Evolutionary conservation across 495 filamentous ascomycete genomes (phyloP).

Genomic region (Rusavskia elegans): DNA sequence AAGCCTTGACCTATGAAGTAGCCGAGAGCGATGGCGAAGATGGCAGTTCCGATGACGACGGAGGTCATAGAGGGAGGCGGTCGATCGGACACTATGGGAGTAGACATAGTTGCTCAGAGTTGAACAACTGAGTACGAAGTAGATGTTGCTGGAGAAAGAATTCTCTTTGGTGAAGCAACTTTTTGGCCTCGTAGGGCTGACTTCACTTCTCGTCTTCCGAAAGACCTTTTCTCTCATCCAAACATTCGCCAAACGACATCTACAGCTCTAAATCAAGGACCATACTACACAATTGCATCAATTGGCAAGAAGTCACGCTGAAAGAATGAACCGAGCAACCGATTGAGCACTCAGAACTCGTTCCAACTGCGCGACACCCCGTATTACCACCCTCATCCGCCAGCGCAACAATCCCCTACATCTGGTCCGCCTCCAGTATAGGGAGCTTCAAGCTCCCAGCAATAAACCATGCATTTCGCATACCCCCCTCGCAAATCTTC

Average conservation of each 20-base stretch:
- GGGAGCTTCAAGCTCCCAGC: neutral
- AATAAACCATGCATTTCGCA: constrained; percentile 67
- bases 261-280: too few species aligned
- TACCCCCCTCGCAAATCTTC: constrained; percentile 71
- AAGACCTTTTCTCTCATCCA: too few species aligned
- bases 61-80: constrained; percentile 30
- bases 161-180: too few species aligned
- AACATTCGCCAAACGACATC: too few species aligned
- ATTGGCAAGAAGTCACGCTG: too few species aligned
- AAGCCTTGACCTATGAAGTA: constrained; percentile 45
- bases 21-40: constrained; percentile 48
- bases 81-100: too few species aligned
- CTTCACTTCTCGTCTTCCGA: too few species aligned
- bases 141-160: neutral
- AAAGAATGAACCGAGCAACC: too few species aligned
- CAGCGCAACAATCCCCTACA: neutral
- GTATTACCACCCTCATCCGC: neutral
- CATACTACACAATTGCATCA: too few species aligned
- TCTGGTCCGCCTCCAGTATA: neutral
- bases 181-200: constrained; percentile 3
- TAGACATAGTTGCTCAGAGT: constrained; percentile 1
- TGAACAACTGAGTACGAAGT: constrained; percentile 24
- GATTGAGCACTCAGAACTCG: too few species aligned
- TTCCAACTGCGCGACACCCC: too few species aligned
- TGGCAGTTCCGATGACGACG: constrained; percentile 44